Evolutionary conservation across 1,284 basidiomycete species (phyloP).

Genomic region (Peniophora sp.): DNA sequence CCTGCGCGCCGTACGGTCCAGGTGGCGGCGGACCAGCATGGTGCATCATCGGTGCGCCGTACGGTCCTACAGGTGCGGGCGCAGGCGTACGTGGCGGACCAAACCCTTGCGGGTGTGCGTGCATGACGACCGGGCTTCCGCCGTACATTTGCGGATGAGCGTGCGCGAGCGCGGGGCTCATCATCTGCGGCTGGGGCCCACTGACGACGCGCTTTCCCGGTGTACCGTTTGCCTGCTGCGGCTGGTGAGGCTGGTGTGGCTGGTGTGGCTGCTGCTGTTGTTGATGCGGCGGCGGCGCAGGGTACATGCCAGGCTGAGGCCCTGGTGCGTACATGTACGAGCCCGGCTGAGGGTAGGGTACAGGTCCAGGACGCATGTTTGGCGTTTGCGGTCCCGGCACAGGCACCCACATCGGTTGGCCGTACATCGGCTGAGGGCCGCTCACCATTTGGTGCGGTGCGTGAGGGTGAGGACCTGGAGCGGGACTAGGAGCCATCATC

Average conservation of each 20-base stretch:
- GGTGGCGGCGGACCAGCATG: not conserved
- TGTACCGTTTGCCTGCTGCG: slow-evolving; percentile 32
- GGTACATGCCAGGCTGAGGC: slow-evolving; percentile 41
- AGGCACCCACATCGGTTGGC: slow-evolving; percentile 60
- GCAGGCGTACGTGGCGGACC: slow-evolving; percentile 15
- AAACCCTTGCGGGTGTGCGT: slow-evolving; percentile 24
- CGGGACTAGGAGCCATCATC: slow-evolving; percentile 50
- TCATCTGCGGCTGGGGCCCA: slow-evolving; percentile 36
- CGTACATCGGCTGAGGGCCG: slow-evolving; percentile 50
- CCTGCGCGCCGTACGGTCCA: too few relatives aligned
- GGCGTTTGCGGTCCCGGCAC: slow-evolving; percentile 39
- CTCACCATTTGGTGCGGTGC: slow-evolving; percentile 43
- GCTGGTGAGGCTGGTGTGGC: slow-evolving; percentile 32
- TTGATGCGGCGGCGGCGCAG: slow-evolving; percentile 20
- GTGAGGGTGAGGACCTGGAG: slow-evolving; percentile 32
- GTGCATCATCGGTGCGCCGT: slow-evolving; percentile 16
- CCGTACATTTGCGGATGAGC: slow-evolving; percentile 47
- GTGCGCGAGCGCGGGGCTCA: slow-evolving; percentile 64
- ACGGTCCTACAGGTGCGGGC: slow-evolving; percentile 10
- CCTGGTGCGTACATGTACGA: slow-evolving; percentile 53
- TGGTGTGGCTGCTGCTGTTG: slow-evolving; percentile 19
- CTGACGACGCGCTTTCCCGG: slow-evolving; percentile 30
- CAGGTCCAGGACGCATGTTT: slow-evolving; percentile 45
- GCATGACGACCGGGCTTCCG: slow-evolving; percentile 62
- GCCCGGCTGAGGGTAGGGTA: slow-evolving; percentile 53